Evolutionary conservation across 2,329 filamentous ascomycete species (phyloP), one percentile per base, ranked within the genome.

Genomic region (Huntiella savannae): DNA sequence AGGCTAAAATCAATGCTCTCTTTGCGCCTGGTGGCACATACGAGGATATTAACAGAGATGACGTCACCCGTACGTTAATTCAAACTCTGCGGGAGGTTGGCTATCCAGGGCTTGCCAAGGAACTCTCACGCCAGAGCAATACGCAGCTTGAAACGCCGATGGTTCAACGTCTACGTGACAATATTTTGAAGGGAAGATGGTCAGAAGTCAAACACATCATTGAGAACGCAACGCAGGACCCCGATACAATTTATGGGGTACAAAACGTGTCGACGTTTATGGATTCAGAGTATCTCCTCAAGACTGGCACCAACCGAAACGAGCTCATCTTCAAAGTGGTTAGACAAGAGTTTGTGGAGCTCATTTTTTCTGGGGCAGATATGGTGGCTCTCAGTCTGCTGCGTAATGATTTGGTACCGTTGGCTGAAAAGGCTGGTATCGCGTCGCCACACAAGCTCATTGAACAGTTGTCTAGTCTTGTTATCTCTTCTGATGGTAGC

Each of bases 341-440:
- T 52, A 82, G 93, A 58, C 91, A 98, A 59, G 96, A 96, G 60
- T 98, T 88, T 55, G 67, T 98, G 28, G 91, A 98, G 63, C 66
- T 94, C 6, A 65, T 98, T 38, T 87, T 96, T 59, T 67, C 70
- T 55, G 69, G 22, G 77, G 53, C 78, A 95, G 54, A 73, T 83
- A 6, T 70, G 11, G 70, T 71, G 44, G 91, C 88, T 5, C 67
- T 98, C 48, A 70, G 71, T 56, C 85, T 95, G n/a, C 70, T 98
- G 40, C 77, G 91, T 15, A 77, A 76, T 52, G 88, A 98, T 64
- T 65, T 98, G 46, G 91, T 86, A 0, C 87, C 91, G 0, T 64
- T 96, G 37, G 80, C 83, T 54, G 22, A 28, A 28, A 28, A 28
- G 22, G 22, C 22, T 0, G 22, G 22, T 10, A 28, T 28, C 7